Evolutionary conservation across 352 stramenopile genomes (phyloP), one percentile per base, ranked within the genome.

Genomic region (Pythium scleroteichum): DNA sequence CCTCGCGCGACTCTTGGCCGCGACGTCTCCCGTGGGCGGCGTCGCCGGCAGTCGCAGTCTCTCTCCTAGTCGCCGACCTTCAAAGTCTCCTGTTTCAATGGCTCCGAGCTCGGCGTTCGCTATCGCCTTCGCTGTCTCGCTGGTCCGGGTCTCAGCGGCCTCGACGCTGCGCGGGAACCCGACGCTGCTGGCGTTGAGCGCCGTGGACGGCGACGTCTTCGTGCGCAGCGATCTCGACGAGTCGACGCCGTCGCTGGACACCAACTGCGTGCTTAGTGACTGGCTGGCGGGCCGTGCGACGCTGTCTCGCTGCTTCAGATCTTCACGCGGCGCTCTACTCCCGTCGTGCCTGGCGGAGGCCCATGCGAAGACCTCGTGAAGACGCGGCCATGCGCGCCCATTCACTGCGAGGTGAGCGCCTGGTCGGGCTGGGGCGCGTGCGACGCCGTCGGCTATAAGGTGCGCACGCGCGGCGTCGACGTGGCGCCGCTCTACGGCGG

Each of bases 121-220:
- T 5, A 35, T 35, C 29, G 29, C 29, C 29, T 5, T 10, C 29
- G 29, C 29, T 5, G 29, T 10, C 29, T 35, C 29, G 38, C 17
- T 44, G 38, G 38, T 44, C 5, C 38, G 14, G 13, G 16, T 4
- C 17, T 44, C 38, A 8, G 17, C 38, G 38, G 38, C 16, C 4
- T 17, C 13, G 17, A 44, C 38, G 38, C 17, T 20, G 13, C 38
- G 38, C 17, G 38, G 38, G 5, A 20, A 20, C 38, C 38, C 13
- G 38, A 20, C 38, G 38, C 38, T 44, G 38, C 38, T 44, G 13
- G 6, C 38, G 38, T n/a, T 44, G 17, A n/a, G 4, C 7, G 38
- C 38, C 38, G 38, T 44, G 38, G 38, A 44, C 38, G 38, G 38
- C 38, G 38, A 44, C 38, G 38, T 44, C 17, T 44, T 44, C 38